A percentile compares a stretch with the other conserved stretches of the same genome.
Conservation (phyloP, 169 alveolate genomes). For the Eimeria brunetti region DNA sequence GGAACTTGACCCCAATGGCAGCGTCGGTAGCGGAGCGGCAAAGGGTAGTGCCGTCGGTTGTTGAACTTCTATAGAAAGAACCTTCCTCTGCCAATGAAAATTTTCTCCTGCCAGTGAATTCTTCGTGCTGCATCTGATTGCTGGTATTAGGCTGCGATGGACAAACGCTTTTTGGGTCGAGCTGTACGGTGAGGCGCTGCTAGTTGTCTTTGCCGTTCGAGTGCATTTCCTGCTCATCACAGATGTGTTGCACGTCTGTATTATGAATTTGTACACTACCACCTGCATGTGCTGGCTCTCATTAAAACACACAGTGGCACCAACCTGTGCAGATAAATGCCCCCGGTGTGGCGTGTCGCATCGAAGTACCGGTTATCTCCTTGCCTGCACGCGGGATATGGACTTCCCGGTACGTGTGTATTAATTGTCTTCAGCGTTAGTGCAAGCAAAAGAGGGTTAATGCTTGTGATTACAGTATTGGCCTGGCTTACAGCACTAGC, state of each 20-base stretch:
- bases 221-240: neutral
- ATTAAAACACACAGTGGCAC: neutral
- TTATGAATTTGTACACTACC: neutral
- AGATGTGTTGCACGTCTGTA: neutral
- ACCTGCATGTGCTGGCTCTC: neutral
- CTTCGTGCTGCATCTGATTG: neutral
- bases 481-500: too few species aligned
- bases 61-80: neutral
- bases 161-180: neutral
- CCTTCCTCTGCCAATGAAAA: neutral
- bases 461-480: too few species aligned
- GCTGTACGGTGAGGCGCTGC: neutral
- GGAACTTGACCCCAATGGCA: neutral
- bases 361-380: too few species aligned
- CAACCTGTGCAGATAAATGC: neutral
- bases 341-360: neutral
- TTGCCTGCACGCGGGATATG: neutral
- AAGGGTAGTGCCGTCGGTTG: neutral
- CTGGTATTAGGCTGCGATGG: neutral
- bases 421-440: too few species aligned
- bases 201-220: neutral
- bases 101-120: neutral
- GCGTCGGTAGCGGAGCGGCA: neutral
- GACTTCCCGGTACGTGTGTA: too few species aligned
- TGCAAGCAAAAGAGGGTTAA: too few species aligned